Percentiles rank a stretch among this genome's conserved stretches.
Evolutionary conservation across 164 flowering plant genomes (phyloP).

Genomic region (Cinnamomum chago): DNA sequence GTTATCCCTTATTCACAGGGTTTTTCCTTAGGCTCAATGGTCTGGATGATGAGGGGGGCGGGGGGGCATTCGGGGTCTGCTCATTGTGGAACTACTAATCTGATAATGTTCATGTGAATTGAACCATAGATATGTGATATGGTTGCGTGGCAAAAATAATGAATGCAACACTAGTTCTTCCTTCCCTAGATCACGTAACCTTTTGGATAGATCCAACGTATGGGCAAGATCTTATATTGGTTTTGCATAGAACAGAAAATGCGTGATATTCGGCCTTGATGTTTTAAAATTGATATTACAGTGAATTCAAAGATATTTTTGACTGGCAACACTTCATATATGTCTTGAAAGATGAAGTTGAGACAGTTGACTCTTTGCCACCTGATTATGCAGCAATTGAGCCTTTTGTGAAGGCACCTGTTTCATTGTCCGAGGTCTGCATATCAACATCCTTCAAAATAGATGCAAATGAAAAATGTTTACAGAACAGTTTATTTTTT

Average conservation of each 20-base stretch:
- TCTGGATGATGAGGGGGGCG: background rate
- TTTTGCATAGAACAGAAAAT: background rate
- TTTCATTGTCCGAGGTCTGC: conserved; percentile 86
- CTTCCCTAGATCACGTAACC: conserved; percentile 74
- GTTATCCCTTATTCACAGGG: background rate
- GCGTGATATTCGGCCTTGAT: background rate
- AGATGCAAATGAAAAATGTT: background rate
- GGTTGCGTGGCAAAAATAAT: conserved; percentile 81
- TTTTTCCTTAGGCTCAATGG: background rate
- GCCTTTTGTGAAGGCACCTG: conserved; percentile 60
- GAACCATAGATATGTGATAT: too few species aligned
- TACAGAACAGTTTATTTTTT: too few species aligned
- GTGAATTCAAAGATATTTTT: conserved; percentile 71
- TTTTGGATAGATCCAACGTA: conserved; percentile 92
- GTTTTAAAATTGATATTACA: conserved; percentile 20
- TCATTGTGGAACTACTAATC: background rate
- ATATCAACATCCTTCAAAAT: background rate
- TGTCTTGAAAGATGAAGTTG: conserved; percentile 60
- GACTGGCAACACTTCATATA: conserved; percentile 79
- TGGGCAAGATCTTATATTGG: background rate
- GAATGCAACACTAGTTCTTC: conserved; percentile 93
- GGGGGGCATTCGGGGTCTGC: too few species aligned
- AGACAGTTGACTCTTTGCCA: conserved; percentile 68
- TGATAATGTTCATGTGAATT: background rate
- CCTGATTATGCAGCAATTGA: conserved; percentile 25